Conservation (phyloP, 306 rosid genomes). For the Crataegus laevigata region DNA sequence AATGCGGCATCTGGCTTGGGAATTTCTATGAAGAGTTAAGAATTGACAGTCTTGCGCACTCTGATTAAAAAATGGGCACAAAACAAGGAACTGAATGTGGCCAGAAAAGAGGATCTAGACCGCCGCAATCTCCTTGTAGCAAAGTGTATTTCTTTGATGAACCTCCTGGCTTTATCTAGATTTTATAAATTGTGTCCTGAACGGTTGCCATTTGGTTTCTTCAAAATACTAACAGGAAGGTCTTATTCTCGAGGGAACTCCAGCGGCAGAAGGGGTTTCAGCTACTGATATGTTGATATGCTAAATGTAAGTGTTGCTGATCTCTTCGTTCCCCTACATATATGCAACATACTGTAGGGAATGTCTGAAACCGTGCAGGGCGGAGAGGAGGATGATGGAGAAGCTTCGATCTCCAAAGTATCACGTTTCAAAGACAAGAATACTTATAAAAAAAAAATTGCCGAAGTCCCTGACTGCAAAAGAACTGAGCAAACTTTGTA, state of each 20-base stretch:
- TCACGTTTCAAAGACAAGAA: conserved; percentile 85
- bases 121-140: conserved; percentile 80
- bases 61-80: conserved; percentile 86
- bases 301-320: conserved; percentile 48
- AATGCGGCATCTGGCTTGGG: conserved; percentile 60
- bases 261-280: conserved; percentile 94
- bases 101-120: conserved; percentile 60
- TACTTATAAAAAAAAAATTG: conserved; percentile 74
- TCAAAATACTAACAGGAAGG: conserved; percentile 58
- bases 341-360: not conserved
- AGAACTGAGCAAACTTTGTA: conserved; percentile 68
- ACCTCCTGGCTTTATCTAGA: not conserved
- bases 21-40: conserved; percentile 66
- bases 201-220: conserved; percentile 22
- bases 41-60: conserved; percentile 65
- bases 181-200: not conserved
- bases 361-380: conserved; percentile 28
- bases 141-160: conserved; percentile 39
- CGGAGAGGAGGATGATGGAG: conserved; percentile 56
- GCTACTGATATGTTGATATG: conserved; percentile 74
- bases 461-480: conserved; percentile 78
- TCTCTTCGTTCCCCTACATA: not conserved
- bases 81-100: conserved; percentile 64
- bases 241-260: conserved; percentile 74
- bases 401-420: conserved; percentile 94